Percentiles rank a stretch among this genome's conserved stretches.
phyloP scores from a whole-genome alignment of 495 filamentous ascomycete species.

The Alectoria sarmentosa region DNA sequence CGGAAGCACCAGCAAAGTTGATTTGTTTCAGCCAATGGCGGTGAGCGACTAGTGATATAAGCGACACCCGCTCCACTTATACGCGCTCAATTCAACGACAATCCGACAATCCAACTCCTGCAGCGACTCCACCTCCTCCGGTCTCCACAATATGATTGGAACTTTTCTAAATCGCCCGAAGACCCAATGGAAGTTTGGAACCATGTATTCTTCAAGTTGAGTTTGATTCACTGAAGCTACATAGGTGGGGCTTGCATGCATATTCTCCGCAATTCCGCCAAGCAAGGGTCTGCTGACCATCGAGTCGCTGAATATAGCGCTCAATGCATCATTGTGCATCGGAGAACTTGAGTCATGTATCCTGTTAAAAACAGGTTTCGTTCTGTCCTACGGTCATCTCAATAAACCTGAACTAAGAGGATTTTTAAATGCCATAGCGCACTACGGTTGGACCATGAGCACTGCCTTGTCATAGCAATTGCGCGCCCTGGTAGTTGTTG shows the following conservation, averaged over 20 bases:
- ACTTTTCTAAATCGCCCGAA: not conserved
- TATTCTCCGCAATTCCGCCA: not conserved
- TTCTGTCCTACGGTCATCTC: not conserved
- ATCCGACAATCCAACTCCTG: not conserved
- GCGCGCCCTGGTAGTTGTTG: not conserved
- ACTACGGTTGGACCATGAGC: not conserved
- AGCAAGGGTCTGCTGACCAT: not conserved
- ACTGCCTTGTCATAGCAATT: not conserved
- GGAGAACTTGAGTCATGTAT: not conserved
- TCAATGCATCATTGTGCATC: conserved; percentile 3
- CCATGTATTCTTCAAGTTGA: not conserved
- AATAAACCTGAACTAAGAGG: not conserved
- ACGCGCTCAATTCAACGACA: conserved; percentile 1
- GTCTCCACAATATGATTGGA: not conserved
- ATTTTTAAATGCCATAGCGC: not conserved
- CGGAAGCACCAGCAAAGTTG: not conserved
- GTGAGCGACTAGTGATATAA: not conserved
- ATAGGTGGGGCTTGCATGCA: not conserved
- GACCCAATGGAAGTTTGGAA: not conserved
- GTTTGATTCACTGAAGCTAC: not conserved
- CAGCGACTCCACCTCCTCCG: not conserved
- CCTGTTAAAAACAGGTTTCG: not conserved
- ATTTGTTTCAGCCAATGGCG: not conserved
- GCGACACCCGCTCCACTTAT: conserved; percentile 4
- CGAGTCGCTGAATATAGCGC: not conserved